Conservation (phyloP, 2,329 filamentous ascomycete species). For the Cladosporium phlei region DNA sequence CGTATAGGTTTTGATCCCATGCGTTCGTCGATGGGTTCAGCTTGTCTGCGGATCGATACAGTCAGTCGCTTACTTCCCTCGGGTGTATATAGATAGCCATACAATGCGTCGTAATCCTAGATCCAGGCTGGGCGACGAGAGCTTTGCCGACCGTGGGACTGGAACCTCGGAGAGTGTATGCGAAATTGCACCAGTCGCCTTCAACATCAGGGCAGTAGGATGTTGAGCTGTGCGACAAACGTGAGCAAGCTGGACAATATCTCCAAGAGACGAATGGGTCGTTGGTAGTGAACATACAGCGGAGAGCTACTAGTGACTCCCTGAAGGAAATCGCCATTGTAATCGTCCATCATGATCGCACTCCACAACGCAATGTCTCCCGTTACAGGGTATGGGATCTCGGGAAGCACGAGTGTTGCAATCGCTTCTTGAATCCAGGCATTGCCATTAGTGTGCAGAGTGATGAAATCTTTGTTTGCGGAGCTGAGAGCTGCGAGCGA, state of each 20-base stretch:
- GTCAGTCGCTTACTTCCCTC: neutral
- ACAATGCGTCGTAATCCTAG: slow-evolving; percentile 1
- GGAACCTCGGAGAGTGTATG: neutral
- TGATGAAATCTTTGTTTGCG: slow-evolving; percentile 2
- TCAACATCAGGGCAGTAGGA: neutral
- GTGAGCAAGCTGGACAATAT: too few relatives aligned
- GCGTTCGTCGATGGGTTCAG: neutral
- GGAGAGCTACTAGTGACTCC: neutral
- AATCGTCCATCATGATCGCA: slow-evolving; percentile 1
- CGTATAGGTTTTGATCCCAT: neutral
- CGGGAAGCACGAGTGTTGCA: neutral
- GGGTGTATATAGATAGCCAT: neutral
- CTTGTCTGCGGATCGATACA: neutral
- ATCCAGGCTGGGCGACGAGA: neutral
- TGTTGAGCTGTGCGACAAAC: too few relatives aligned
- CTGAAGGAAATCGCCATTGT: slow-evolving; percentile 1
- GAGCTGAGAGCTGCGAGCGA: neutral
- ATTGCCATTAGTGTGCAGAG: neutral
- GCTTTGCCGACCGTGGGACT: neutral
- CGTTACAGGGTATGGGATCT: neutral
- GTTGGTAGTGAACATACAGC: too few relatives aligned
- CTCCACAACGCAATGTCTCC: slow-evolving; percentile 3
- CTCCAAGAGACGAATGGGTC: too few relatives aligned
- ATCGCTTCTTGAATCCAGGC: neutral
- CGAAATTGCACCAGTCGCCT: neutral